phyloP scores from a whole-genome alignment of 108 stramenopile species.

The Hondaea fermentalgiana region DNA sequence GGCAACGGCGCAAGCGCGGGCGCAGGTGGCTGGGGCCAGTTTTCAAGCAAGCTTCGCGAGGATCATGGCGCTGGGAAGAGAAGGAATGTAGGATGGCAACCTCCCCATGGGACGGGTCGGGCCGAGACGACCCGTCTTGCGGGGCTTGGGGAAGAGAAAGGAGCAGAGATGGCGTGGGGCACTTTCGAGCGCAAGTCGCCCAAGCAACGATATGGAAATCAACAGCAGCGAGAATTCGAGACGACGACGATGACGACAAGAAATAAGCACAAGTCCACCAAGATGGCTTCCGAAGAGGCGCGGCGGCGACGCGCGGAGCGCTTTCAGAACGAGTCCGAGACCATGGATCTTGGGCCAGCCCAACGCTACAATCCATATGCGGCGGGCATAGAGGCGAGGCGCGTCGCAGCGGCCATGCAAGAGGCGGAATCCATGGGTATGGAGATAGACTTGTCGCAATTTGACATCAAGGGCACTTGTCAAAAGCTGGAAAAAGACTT shows the following conservation, averaged over 20 bases:
- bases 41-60: neutral
- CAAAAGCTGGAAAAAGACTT: conserved; percentile 52
- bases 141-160: too few species aligned
- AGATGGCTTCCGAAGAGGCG: neutral
- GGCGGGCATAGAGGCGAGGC: neutral
- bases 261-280: too few species aligned
- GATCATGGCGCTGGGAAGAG: too few species aligned
- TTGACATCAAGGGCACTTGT: conserved; percentile 42
- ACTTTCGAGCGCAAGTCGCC: too few species aligned
- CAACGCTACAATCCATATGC: neutral
- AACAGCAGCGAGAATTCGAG: too few species aligned
- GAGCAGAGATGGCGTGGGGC: too few species aligned
- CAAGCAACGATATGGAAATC: too few species aligned
- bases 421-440: neutral
- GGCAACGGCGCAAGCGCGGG: neutral
- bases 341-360: neutral
- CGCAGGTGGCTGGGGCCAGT: neutral
- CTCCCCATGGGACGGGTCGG: too few species aligned
- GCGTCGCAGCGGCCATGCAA: neutral
- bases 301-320: neutral
- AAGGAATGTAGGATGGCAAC: too few species aligned
- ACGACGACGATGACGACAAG: too few species aligned
- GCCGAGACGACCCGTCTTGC: too few species aligned
- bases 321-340: neutral
- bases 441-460: neutral